Evolutionary conservation across 2,329 filamentous ascomycete genomes (phyloP).

Genomic region (Aspergillus fumigatus): DNA sequence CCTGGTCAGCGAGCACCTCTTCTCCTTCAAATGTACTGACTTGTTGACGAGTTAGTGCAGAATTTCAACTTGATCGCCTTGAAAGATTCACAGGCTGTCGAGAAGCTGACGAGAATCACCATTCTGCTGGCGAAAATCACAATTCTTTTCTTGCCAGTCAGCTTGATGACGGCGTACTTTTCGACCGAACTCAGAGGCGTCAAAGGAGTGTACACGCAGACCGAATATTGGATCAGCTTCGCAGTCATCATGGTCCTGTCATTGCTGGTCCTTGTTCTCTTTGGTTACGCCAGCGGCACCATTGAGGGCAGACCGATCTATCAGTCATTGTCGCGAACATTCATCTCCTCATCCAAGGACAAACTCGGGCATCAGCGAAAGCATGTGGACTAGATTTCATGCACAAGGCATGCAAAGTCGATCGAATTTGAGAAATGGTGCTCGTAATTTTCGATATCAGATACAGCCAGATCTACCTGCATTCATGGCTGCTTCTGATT

Average conservation of each 20-base stretch:
- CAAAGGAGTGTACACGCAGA: constrained; percentile 53
- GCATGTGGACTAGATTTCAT: constrained; percentile 6
- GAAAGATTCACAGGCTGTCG: constrained; percentile 68
- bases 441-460: not conserved
- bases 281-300: constrained; percentile 55
- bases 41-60: constrained; percentile 35
- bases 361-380: constrained; percentile 18
- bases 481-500: not conserved
- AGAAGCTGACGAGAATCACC: constrained; percentile 66
- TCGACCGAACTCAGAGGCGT: constrained; percentile 60
- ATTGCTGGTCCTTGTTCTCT: constrained; percentile 54
- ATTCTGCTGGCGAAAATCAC: constrained; percentile 70
- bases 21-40: not conserved
- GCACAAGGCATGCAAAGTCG: not conserved
- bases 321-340: constrained; percentile 36
- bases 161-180: constrained; percentile 71
- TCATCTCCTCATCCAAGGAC: constrained; percentile 31
- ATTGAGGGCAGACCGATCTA: constrained; percentile 53
- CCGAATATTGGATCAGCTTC: constrained; percentile 66
- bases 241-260: constrained; percentile 58
- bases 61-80: constrained; percentile 75
- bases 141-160: constrained; percentile 71
- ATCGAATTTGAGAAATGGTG: not conserved
- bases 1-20: constrained; percentile 47
- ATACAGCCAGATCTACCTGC: not conserved